Percentiles rank a stretch among this genome's conserved stretches.
Evolutionary conservation across 2,329 filamentous ascomycete species (phyloP).

Genomic region (Penicillium polonicum): DNA sequence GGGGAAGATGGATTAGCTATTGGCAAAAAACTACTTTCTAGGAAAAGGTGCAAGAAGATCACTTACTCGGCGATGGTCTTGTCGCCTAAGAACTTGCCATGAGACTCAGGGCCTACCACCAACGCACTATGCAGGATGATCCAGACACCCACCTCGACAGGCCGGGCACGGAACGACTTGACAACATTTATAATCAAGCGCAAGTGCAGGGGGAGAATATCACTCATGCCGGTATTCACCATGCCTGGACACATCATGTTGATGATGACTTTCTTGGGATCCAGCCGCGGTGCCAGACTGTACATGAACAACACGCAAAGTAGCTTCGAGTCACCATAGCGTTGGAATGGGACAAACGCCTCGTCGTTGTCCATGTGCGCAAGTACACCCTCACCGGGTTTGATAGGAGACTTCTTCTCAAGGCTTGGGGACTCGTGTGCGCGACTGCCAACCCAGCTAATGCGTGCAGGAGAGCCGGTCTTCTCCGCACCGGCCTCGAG

Average conservation of each 20-base stretch:
- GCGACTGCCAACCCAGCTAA: not conserved
- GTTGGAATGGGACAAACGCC: not conserved
- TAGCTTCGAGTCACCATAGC: constrained; percentile 24
- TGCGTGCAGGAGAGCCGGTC: not conserved
- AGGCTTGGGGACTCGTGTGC: not conserved
- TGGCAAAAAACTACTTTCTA: not conserved
- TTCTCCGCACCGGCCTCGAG: not conserved
- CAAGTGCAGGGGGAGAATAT: not conserved
- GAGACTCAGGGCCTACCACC: not conserved
- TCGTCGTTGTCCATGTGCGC: not conserved
- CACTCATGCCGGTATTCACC: constrained; percentile 22
- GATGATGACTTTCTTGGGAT: constrained; percentile 21
- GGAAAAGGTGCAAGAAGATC: not conserved
- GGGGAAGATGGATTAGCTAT: not conserved
- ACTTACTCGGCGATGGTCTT: not conserved
- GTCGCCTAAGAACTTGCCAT: not conserved
- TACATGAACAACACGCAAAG: constrained; percentile 28
- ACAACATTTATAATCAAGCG: not conserved
- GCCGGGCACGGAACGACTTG: not conserved
- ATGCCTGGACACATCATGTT: constrained; percentile 31
- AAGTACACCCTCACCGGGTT: not conserved
- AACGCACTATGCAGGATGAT: not conserved
- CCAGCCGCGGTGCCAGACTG: constrained; percentile 20
- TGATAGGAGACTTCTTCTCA: not conserved
- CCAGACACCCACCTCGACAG: not conserved